Percentiles rank a stretch among this genome's conserved stretches.
Conservation (phyloP, 352 stramenopile genomes). For the Globisporangium paddicum region DNA sequence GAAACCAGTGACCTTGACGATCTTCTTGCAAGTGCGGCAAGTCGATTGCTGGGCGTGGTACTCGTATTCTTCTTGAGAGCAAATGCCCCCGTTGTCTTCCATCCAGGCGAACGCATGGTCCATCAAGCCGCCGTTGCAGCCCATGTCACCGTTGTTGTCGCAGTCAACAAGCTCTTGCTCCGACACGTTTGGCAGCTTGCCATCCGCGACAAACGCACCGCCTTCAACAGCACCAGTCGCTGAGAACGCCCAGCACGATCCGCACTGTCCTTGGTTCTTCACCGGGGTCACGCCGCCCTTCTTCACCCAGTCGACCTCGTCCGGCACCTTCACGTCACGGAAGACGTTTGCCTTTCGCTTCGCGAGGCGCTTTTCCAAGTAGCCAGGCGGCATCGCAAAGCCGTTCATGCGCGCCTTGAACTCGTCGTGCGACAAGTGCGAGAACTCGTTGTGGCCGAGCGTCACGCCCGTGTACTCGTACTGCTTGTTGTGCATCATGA, state of each 20-base stretch:
- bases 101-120: constrained; percentile 97
- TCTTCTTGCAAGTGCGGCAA: constrained; percentile 78
- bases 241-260: constrained; percentile 97
- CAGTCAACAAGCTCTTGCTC: constrained; percentile 99
- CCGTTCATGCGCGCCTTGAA: constrained; percentile 82
- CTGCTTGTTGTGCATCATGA: constrained; percentile 79
- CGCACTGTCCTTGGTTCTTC: constrained; percentile 96
- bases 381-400: constrained; percentile 39
- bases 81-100: constrained; percentile 90
- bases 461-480: constrained; percentile 69
- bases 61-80: constrained; percentile 93
- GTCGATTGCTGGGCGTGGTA: constrained; percentile 83
- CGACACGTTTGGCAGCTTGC: constrained; percentile 90
- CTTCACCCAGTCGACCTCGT: constrained; percentile 92
- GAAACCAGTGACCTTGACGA: constrained; percentile 86
- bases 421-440: constrained; percentile 94
- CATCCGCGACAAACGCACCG: constrained; percentile 91
- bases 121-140: constrained; percentile 97
- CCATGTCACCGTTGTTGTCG: constrained; percentile 92
- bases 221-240: constrained; percentile 97
- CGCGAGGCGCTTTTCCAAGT: constrained; percentile 57
- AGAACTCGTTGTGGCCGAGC: constrained; percentile 93
- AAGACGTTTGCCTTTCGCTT: constrained; percentile 28
- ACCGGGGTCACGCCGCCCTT: constrained; percentile 94
- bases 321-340: constrained; percentile 40